Evolutionary conservation across 768 basidiomycete genomes (phyloP).

Genomic region (Amanita rimosa): DNA sequence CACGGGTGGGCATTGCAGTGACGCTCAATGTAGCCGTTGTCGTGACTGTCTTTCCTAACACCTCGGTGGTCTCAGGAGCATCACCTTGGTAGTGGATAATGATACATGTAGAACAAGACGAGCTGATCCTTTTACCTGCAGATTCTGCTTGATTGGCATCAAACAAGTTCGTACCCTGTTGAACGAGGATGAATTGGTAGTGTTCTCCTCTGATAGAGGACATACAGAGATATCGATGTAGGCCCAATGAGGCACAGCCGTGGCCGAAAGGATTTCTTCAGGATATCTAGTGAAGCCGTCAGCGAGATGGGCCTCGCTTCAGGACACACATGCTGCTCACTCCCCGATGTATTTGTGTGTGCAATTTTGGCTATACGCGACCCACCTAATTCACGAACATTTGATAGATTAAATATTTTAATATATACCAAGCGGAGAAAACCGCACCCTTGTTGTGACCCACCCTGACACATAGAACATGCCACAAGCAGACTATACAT

Average conservation of each 20-base stretch:
- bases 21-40: background rate
- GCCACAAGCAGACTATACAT: background rate
- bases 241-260: conserved; percentile 1
- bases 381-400: background rate
- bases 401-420: background rate
- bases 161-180: background rate
- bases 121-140: background rate
- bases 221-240: conserved; percentile 1
- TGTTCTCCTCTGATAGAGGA: background rate
- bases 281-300: background rate
- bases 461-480: background rate
- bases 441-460: background rate
- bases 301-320: background rate
- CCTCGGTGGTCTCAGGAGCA: background rate
- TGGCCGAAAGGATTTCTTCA: background rate
- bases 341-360: background rate
- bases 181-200: background rate
- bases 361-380: background rate
- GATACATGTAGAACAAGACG: no score
- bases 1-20: background rate
- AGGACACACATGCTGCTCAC: background rate
- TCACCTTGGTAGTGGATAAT: background rate
- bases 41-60: background rate
- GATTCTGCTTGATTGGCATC: background rate
- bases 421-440: background rate